Evolutionary conservation across 2,329 filamentous ascomycete species (phyloP).

Genomic region (Nothopassalora personata): DNA sequence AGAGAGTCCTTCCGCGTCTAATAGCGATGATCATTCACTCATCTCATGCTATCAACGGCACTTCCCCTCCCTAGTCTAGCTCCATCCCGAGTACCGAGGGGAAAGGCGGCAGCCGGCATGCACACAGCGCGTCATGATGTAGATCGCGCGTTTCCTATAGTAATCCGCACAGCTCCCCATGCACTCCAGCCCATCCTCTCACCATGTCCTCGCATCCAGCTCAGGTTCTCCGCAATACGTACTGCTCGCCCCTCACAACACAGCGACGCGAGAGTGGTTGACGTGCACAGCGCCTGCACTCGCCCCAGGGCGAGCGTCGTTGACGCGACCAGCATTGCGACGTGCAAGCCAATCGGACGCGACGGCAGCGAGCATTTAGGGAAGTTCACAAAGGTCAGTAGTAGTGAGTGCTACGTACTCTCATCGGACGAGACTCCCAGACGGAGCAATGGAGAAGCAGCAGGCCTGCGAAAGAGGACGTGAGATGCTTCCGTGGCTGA

Average conservation of each 20-base stretch:
- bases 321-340: neutral
- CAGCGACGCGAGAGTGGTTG: neutral
- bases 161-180: neutral
- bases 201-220: neutral
- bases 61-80: neutral
- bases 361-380: neutral
- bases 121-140: neutral
- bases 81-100: neutral
- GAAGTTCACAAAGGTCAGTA: neutral
- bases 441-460: neutral
- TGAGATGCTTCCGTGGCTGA: slow-evolving; percentile 1
- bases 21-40: neutral
- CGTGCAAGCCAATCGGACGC: neutral
- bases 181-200: neutral
- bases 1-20: neutral
- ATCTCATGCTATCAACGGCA: neutral
- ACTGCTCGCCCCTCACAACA: neutral
- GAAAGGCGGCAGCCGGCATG: neutral
- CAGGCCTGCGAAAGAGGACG: neutral
- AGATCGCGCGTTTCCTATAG: neutral
- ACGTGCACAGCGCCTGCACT: neutral
- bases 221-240: slow-evolving; percentile 1
- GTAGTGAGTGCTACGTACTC: neutral
- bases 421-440: neutral
- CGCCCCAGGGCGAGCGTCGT: neutral